A percentile compares a stretch with the other conserved stretches of the same genome.
Evolutionary conservation across 352 stramenopile species (phyloP).

Genomic region (Phytophthora pisi): DNA sequence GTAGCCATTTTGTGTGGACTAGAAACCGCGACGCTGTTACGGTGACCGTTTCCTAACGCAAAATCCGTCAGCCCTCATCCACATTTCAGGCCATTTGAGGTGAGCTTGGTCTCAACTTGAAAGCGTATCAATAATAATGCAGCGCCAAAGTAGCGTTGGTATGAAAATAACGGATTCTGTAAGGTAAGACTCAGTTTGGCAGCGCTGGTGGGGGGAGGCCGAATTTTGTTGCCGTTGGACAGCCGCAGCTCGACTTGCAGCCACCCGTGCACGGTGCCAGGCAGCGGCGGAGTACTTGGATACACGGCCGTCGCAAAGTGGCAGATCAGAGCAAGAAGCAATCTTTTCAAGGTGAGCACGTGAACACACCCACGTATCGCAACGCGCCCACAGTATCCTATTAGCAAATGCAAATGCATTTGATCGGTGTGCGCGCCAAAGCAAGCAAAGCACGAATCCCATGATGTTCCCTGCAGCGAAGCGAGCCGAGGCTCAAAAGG

Average conservation of each 20-base stretch:
- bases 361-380: not conserved
- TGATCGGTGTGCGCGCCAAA: not conserved
- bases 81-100: no score
- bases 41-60: constrained; percentile 2
- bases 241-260: not conserved
- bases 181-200: no score
- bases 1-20: constrained; percentile 16
- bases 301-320: not conserved
- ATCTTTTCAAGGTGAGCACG: not conserved
- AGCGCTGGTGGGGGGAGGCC: not conserved
- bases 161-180: no score
- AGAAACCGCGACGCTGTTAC: not conserved
- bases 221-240: not conserved
- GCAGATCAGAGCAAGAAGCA: not conserved
- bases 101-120: not conserved
- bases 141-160: not conserved
- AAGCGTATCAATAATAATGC: not conserved
- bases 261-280: not conserved
- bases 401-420: not conserved
- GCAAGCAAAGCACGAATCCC: not conserved
- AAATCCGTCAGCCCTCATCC: not conserved
- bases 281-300: not conserved
- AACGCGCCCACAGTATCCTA: not conserved
- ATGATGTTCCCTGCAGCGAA: not conserved
- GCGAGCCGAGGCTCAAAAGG: not conserved